These are phyloP conservation scores for Quillaja saponaria DNA, from an alignment of 306 rosid species.

Conservation along the genomic window DNA sequence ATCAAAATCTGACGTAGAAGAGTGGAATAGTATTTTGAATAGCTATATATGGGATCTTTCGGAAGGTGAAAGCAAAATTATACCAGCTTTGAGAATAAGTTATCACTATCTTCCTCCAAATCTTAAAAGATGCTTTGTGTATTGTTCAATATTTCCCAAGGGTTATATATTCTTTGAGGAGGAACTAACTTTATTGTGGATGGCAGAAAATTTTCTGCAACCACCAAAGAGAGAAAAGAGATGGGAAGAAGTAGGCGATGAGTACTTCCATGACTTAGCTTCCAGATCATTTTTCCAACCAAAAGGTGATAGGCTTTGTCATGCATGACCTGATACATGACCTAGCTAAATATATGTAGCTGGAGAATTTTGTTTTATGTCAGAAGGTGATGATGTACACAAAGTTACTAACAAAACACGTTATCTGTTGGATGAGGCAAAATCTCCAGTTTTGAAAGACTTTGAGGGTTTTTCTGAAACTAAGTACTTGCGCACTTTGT, in stretches of 20 bases:
- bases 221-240: slow-evolving; percentile 31
- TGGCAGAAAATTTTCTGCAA: slow-evolving; percentile 45
- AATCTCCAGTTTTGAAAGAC: slow-evolving; percentile 7
- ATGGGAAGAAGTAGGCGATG: slow-evolving; percentile 43
- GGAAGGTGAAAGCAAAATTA: slow-evolving; percentile 35
- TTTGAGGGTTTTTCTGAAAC: too few species aligned
- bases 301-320: slow-evolving; percentile 27
- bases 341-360: slow-evolving; percentile 40
- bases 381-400: too few species aligned
- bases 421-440: slow-evolving; percentile 34
- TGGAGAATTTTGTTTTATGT: slow-evolving; percentile 37
- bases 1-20: slow-evolving; percentile 30
- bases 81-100: slow-evolving; percentile 48
- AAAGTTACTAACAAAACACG: slow-evolving; percentile 43
- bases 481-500: slow-evolving; percentile 30
- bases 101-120: slow-evolving; percentile 44
- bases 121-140: slow-evolving; percentile 47
- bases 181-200: slow-evolving; percentile 39
- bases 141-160: slow-evolving; percentile 43
- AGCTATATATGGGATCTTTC: slow-evolving; percentile 48
- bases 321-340: slow-evolving; percentile 50
- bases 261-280: slow-evolving; percentile 39
- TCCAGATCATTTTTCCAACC: slow-evolving; percentile 46
- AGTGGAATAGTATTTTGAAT: slow-evolving; percentile 38
- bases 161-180: slow-evolving; percentile 39